Evolutionary conservation across 129 eudicot genomes (phyloP).

Genomic region (Tanacetum coccineum): DNA sequence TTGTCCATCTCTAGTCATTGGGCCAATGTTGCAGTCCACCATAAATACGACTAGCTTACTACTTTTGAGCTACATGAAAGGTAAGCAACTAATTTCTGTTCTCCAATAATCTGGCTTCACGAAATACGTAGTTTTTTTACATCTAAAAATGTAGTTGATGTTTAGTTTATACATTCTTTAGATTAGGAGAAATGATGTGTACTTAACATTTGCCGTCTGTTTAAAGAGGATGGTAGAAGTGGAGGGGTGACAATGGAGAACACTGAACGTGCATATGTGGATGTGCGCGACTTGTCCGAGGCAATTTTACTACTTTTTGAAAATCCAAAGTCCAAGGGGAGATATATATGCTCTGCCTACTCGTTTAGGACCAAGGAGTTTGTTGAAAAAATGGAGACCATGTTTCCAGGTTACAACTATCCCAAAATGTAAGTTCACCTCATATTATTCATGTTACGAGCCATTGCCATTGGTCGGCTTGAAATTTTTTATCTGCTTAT

Average conservation of each 20-base stretch:
- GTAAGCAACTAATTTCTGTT: slow-evolving; percentile 1
- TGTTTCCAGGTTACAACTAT: slow-evolving; percentile 37
- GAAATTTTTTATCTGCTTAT: too few species aligned
- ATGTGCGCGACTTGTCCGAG: slow-evolving; percentile 35
- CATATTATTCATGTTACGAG: too few species aligned
- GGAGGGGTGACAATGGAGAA: slow-evolving; percentile 16
- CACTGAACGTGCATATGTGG: slow-evolving; percentile 18
- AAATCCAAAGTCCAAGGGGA: slow-evolving; percentile 39
- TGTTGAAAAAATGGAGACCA: slow-evolving; percentile 33
- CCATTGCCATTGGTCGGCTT: too few species aligned
- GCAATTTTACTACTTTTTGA: slow-evolving; percentile 40
- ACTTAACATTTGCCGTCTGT: background rate
- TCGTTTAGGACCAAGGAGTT: slow-evolving; percentile 12
- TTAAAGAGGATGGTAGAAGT: slow-evolving; percentile 29
- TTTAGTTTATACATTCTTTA: background rate
- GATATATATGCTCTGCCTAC: slow-evolving; percentile 43
- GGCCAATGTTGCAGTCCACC: slow-evolving; percentile 50
- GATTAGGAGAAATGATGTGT: background rate
- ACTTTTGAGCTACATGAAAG: slow-evolving; percentile 37
- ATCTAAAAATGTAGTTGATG: too few species aligned
- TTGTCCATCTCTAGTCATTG: slow-evolving; percentile 41
- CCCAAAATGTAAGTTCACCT: slow-evolving; percentile 36
- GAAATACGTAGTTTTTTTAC: too few species aligned
- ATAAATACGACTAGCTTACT: slow-evolving; percentile 34
- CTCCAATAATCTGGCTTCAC: background rate